A percentile compares a stretch with the other conserved stretches of the same genome.
Evolutionary conservation across 2,329 filamentous ascomycete species (phyloP).

Genomic region (Dothideomycetes sp.): DNA sequence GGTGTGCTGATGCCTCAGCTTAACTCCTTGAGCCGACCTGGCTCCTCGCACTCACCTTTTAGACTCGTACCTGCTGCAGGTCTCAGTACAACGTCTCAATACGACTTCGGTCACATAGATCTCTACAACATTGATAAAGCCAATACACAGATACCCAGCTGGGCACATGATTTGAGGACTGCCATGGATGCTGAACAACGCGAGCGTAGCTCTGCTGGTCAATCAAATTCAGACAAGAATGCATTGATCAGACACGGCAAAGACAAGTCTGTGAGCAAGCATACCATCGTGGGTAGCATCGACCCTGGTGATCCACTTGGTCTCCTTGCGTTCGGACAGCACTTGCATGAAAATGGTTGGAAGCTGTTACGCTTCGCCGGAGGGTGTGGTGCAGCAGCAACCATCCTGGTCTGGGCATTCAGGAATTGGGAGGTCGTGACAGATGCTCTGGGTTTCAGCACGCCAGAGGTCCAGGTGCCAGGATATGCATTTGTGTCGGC

Average conservation of each 20-base stretch:
- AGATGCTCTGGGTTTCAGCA: slow-evolving; percentile 2
- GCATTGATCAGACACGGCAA: slow-evolving; percentile 3
- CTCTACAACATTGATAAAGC: neutral
- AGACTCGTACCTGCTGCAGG: neutral
- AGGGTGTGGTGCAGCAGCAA: slow-evolving; percentile 12
- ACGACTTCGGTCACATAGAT: slow-evolving; percentile 2
- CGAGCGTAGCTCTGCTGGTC: slow-evolving; percentile 2
- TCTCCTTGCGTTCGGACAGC: slow-evolving; percentile 54
- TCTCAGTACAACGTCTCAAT: neutral
- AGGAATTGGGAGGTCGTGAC: slow-evolving; percentile 12
- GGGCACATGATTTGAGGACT: slow-evolving; percentile 72
- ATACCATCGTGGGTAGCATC: neutral
- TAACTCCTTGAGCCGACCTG: slow-evolving; percentile 6
- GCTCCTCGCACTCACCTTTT: neutral
- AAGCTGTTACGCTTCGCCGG: slow-evolving; percentile 12
- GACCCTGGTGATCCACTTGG: slow-evolving; percentile 70
- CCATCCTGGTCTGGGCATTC: slow-evolving; percentile 12
- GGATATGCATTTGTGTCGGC: slow-evolving; percentile 10
- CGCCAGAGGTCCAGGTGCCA: slow-evolving; percentile 1
- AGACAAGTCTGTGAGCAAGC: neutral
- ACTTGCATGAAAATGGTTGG: slow-evolving; percentile 5
- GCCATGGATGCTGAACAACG: slow-evolving; percentile 62
- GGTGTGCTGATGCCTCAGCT: slow-evolving; percentile 13
- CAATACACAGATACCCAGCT: slow-evolving; percentile 46
- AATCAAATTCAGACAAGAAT: slow-evolving; percentile 49